phyloP scores from a whole-genome alignment of 1,284 basidiomycete genomes.

The Kwoniella shivajii region DNA sequence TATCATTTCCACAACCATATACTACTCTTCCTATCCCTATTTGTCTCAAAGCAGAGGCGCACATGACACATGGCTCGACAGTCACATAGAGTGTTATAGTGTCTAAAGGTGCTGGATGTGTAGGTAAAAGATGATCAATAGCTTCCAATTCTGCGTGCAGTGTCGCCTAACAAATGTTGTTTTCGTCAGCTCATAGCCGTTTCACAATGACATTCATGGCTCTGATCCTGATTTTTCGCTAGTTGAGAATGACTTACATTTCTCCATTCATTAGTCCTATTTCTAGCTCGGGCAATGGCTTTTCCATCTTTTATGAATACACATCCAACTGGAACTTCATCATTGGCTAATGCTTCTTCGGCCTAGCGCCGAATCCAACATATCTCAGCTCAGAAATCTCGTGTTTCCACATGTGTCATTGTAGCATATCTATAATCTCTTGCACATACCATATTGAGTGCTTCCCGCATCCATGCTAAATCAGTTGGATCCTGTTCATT shows the following conservation, averaged over 20 bases:
- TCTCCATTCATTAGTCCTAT: conserved; percentile 89
- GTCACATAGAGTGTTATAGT: conserved; percentile 93
- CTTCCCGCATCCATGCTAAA: conserved; percentile 54
- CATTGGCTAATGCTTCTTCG: conserved; percentile 75
- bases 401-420: background rate
- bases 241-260: conserved; percentile 65
- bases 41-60: conserved; percentile 90
- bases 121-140: conserved; percentile 81
- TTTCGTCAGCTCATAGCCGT: no score
- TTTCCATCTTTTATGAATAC: conserved; percentile 80
- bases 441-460: conserved; percentile 52
- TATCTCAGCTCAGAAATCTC: conserved; percentile 6
- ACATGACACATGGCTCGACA: conserved; percentile 99
- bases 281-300: conserved; percentile 83
- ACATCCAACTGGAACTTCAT: conserved; percentile 96
- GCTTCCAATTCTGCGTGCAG: conserved; percentile 98
- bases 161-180: conserved; percentile 84
- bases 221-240: no score
- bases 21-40: conserved; percentile 87
- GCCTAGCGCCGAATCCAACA: conserved; percentile 43
- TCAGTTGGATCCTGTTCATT: conserved; percentile 48
- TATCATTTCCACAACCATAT: conserved; percentile 93
- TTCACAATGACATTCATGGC: no score
- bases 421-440: no score
- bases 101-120: conserved; percentile 65